Percentiles rank a stretch among this genome's conserved stretches.
Conservation (phyloP, 805 yeast genomes). For the Yarrowia sp. region DNA sequence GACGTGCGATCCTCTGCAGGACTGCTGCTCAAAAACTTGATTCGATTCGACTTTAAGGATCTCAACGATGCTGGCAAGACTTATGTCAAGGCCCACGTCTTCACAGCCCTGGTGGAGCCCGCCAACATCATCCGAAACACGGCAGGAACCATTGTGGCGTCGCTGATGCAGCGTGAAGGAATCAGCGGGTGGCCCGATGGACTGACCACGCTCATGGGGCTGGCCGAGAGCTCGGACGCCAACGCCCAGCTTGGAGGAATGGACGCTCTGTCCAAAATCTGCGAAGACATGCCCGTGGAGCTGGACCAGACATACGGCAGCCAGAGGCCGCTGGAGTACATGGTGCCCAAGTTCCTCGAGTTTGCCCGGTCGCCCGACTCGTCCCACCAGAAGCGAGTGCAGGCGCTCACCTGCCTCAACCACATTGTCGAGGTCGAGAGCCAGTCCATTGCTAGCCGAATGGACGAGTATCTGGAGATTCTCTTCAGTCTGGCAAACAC, state of each 20-base stretch:
- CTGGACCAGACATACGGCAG: conserved; percentile 66
- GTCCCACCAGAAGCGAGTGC: conserved; percentile 53
- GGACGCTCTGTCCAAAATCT: conserved; percentile 76
- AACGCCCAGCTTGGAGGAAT: conserved; percentile 71
- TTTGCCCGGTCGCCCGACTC: conserved; percentile 41
- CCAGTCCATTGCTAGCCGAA: conserved; percentile 58
- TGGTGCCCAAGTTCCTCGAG: conserved; percentile 63
- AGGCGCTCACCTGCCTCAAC: conserved; percentile 67
- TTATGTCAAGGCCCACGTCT: conserved; percentile 46
- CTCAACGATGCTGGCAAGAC: conserved; percentile 39
- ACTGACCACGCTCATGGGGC: conserved; percentile 61
- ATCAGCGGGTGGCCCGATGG: conserved; percentile 69
- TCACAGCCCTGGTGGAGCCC: conserved; percentile 50
- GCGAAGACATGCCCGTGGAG: conserved; percentile 75
- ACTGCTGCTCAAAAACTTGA: conserved; percentile 70
- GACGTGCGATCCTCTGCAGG: conserved; percentile 83
- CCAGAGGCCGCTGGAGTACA: conserved; percentile 60
- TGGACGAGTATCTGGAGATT: conserved; percentile 63
- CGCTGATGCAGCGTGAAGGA: conserved; percentile 66
- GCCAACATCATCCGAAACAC: conserved; percentile 73
- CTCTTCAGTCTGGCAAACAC: conserved; percentile 70
- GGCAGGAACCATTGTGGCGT: conserved; percentile 85
- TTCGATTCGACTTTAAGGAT: conserved; percentile 42
- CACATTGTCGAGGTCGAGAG: conserved; percentile 68
- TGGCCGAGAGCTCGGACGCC: conserved; percentile 48